Evolutionary conservation across 2,329 filamentous ascomycete species (phyloP).

Genomic region (Epichloe baconii): DNA sequence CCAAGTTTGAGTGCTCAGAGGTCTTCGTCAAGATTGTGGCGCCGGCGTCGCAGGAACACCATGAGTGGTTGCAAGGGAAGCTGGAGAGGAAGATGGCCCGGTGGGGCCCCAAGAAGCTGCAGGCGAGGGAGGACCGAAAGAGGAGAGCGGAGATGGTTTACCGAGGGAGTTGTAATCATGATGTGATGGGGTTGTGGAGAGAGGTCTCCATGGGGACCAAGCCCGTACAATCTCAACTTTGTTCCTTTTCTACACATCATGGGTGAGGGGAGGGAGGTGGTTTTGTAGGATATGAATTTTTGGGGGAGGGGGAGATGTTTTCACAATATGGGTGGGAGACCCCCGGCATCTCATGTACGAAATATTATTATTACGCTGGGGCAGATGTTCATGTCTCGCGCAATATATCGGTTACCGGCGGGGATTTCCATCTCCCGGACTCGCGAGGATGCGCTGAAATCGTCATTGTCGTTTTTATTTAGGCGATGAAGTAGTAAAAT

Average conservation of each 20-base stretch:
- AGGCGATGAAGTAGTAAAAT: not conserved
- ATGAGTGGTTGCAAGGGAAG: slow-evolving; percentile 29
- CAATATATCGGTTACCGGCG: not conserved
- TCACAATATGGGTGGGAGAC: not conserved
- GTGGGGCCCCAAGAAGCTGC: slow-evolving; percentile 43
- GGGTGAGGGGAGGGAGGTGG: not conserved
- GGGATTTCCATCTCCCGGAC: not conserved
- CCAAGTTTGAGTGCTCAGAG: slow-evolving; percentile 40
- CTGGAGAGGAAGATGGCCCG: slow-evolving; percentile 35
- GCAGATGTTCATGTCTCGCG: not conserved
- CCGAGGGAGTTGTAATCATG: slow-evolving; percentile 33
- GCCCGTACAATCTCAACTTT: not conserved
- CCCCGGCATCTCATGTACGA: slow-evolving; percentile 2
- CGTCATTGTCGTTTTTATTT: not conserved
- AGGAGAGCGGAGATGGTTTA: slow-evolving; percentile 41
- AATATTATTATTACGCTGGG: not conserved
- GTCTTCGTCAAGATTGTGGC: slow-evolving; percentile 47
- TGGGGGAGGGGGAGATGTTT: not conserved
- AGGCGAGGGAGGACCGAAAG: slow-evolving; percentile 41
- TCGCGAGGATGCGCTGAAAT: not conserved
- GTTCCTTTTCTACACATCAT: not conserved
- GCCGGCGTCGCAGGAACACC: slow-evolving; percentile 34
- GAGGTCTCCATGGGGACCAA: not conserved
- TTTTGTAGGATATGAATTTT: slow-evolving; percentile 3
- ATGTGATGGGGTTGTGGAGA: not conserved